Conservation (phyloP, 1,284 basidiomycete genomes). For the Naganishia liquefaciens region DNA sequence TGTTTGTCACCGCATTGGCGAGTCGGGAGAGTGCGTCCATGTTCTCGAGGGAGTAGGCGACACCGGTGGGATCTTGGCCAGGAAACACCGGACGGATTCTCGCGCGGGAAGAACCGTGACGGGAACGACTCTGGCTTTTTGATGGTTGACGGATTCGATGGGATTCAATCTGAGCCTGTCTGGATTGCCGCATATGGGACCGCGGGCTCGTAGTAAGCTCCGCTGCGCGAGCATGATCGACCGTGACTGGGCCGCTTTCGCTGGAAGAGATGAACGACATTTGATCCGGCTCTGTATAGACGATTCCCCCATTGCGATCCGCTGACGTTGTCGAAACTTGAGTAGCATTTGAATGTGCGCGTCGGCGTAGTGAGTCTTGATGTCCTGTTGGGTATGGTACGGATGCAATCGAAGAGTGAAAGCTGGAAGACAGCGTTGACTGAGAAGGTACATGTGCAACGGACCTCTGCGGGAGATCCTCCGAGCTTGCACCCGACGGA, state of each 20-base stretch:
- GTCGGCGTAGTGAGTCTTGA: background rate
- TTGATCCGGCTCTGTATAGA: conserved; percentile 7
- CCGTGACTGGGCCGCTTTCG: conserved; percentile 16
- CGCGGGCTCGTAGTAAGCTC: conserved; percentile 27
- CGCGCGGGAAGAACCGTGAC: conserved; percentile 27
- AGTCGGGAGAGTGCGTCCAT: conserved; percentile 30
- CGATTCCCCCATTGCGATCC: conserved; percentile 1
- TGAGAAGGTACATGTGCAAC: conserved; percentile 3
- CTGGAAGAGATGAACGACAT: conserved; percentile 27
- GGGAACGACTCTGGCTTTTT: conserved; percentile 8
- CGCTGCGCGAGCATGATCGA: conserved; percentile 12
- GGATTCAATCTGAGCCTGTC: conserved; percentile 9
- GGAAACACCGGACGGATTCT: background rate
- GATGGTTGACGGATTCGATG: background rate
- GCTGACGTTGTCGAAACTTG: background rate
- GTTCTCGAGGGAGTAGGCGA: conserved; percentile 8
- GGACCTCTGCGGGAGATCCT: background rate
- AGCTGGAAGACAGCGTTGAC: conserved; percentile 5
- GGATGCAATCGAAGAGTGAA: background rate
- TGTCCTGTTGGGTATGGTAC: background rate
- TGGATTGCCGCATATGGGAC: conserved; percentile 27
- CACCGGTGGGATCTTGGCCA: background rate
- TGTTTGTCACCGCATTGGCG: conserved; percentile 28
- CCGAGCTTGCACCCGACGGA: background rate
- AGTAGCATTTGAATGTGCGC: background rate